Evolutionary conservation across 2,329 filamentous ascomycete species (phyloP), one percentile per base, ranked within the genome.

Genomic region (Penicillium sp.): DNA sequence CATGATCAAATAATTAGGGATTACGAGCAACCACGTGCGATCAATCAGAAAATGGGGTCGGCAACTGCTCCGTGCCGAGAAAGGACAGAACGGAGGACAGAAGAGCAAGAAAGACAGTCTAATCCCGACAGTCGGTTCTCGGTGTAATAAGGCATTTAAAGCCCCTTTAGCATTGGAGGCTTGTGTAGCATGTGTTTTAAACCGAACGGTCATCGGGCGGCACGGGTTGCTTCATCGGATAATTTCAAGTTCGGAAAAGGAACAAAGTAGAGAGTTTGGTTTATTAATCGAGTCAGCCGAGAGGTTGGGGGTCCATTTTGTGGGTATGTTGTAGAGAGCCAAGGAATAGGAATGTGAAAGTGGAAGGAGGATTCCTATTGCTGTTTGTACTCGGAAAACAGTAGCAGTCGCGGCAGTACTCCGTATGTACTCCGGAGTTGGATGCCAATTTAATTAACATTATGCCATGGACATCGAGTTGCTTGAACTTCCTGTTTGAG

Each of bases 401-500:
- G 4, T 11, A 16, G 23, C n/a, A 14, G 14, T n/a, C 3, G 7
- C n/a, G 10, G 8, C n/a, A 4, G 18, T 39, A 38, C 35, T 19
- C 35, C 35, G 35, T 32, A 32, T 11, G 6, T 10, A 13, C 7
- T 14, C 9, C 32, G 32, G 10, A 34, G 32, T 14, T 32, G 7
- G 30, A 11, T 7, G 30, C 11, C 10, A 34, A 4, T 30, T 9
- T 11, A 30, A 30, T 11, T 8, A 9, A 8, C 29, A 30, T 8
- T 30, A 30, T 11, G 29, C 23, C 23, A 23, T 23, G 23, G 23
- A 23, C n/a, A n/a, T n/a, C n/a, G 35, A 50, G 23, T 27, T 57
- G 54, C 44, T 60, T 49, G 27, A 51, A 51, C 53, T 64, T 56
- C 55, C 61, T 39, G n/a, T 57, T 62, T 58, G 51, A 57, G 59